Percentiles rank a stretch among this genome's conserved stretches.
Conservation (phyloP, 2,329 filamentous ascomycete species). For the Harringtonia lauricola region DNA sequence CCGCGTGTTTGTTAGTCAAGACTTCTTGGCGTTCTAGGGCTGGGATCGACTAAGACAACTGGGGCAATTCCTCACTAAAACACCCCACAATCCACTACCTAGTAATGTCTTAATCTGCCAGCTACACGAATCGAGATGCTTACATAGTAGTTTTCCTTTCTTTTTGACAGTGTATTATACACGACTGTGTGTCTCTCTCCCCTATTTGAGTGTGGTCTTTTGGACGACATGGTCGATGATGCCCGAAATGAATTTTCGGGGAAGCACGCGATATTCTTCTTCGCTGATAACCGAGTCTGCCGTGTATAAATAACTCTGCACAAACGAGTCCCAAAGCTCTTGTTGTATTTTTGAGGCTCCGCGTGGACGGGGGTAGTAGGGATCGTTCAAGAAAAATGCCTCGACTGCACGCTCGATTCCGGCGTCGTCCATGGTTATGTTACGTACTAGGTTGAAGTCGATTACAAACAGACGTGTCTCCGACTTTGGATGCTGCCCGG, state of each 20-base stretch:
- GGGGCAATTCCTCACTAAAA: no score
- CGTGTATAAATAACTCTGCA: constrained; percentile 1
- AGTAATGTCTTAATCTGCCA: no score
- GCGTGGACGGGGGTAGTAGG: constrained; percentile 1
- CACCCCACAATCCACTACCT: no score
- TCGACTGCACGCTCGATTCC: neutral
- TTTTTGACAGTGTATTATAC: no score
- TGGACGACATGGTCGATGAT: neutral
- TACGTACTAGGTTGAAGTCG: constrained; percentile 2
- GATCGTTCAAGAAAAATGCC: constrained; percentile 1
- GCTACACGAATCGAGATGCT: no score
- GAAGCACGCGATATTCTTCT: neutral
- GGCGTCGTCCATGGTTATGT: neutral
- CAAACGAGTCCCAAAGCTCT: constrained; percentile 2
- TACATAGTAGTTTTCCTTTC: no score
- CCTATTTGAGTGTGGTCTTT: neutral
- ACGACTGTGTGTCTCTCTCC: neutral
- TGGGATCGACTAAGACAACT: no score
- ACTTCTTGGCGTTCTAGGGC: no score
- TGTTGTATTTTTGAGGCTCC: neutral
- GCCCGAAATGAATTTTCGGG: constrained; percentile 1
- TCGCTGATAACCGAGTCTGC: neutral
- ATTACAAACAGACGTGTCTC: neutral
- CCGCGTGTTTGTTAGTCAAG: no score
- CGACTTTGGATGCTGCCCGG: neutral